Conservation (phyloP, 2,329 filamentous ascomycete genomes). For the Paraconiothyrium brasiliense region DNA sequence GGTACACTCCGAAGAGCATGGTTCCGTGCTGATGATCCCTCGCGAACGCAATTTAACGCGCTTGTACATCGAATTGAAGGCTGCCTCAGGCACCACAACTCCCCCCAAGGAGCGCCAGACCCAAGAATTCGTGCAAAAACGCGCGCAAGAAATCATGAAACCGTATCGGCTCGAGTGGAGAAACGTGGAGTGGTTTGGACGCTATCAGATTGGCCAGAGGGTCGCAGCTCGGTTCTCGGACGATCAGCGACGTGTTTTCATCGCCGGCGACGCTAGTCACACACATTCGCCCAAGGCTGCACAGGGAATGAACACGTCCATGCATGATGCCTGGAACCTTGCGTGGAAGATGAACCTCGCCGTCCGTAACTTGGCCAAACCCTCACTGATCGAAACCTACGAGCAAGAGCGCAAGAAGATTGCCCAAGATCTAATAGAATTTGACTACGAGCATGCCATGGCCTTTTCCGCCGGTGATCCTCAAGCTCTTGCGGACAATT, state of each 20-base stretch:
- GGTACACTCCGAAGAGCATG: slow-evolving; percentile 71
- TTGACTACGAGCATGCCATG: slow-evolving; percentile 60
- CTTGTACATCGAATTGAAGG: slow-evolving; percentile 60
- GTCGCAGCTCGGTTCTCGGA: slow-evolving; percentile 59
- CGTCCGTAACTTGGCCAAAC: slow-evolving; percentile 50
- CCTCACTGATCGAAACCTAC: slow-evolving; percentile 51
- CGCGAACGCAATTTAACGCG: slow-evolving; percentile 77
- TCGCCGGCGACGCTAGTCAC: slow-evolving; percentile 60
- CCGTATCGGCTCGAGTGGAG: slow-evolving; percentile 58
- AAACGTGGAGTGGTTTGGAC: slow-evolving; percentile 60
- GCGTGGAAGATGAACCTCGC: slow-evolving; percentile 57
- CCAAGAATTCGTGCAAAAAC: slow-evolving; percentile 75
- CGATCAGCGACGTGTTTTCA: slow-evolving; percentile 54
- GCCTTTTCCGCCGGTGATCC: slow-evolving; percentile 69
- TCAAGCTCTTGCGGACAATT: slow-evolving; percentile 72
- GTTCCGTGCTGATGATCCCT: slow-evolving; percentile 77
- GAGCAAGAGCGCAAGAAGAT: slow-evolving; percentile 55
- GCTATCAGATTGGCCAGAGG: slow-evolving; percentile 61
- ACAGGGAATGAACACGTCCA: slow-evolving; percentile 57
- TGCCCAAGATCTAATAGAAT: slow-evolving; percentile 55
- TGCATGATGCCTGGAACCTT: slow-evolving; percentile 57
- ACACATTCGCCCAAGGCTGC: slow-evolving; percentile 55
- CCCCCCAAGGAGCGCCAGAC: slow-evolving; percentile 52
- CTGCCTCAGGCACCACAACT: slow-evolving; percentile 41
- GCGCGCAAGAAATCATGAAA: slow-evolving; percentile 61